These are phyloP conservation scores for Psophocarpus tetragonolobus DNA, from an alignment of 306 rosid species.

Conservation along the genomic window DNA sequence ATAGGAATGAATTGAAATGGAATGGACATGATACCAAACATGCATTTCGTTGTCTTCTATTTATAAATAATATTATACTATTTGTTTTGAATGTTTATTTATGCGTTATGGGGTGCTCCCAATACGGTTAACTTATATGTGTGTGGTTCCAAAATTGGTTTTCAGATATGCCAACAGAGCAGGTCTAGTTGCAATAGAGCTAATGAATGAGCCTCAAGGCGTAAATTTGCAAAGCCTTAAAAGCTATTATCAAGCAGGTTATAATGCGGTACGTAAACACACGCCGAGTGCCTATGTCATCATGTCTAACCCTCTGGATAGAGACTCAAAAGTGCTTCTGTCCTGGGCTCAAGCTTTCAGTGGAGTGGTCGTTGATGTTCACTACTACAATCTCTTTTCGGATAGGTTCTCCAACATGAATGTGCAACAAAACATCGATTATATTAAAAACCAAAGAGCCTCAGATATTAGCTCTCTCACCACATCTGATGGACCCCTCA, in stretches of 20 bases:
- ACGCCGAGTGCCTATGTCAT: slow-evolving; percentile 50
- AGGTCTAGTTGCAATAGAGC: slow-evolving; percentile 50
- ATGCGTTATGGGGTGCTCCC: not conserved
- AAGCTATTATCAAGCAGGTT: slow-evolving; percentile 48
- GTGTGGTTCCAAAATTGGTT: not conserved
- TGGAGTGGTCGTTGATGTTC: slow-evolving; percentile 55
- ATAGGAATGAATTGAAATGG: no score
- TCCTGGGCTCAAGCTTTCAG: slow-evolving; percentile 44
- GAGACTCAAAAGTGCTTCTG: slow-evolving; percentile 44
- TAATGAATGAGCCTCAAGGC: slow-evolving; percentile 64
- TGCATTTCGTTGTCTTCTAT: no score
- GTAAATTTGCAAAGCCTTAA: slow-evolving; percentile 47
- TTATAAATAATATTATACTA: not conserved
- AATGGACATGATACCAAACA: no score
- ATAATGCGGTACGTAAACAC: slow-evolving; percentile 54
- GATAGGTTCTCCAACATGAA: slow-evolving; percentile 41
- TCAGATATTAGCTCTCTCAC: slow-evolving; percentile 44
- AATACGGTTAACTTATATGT: not conserved
- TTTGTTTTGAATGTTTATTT: not conserved
- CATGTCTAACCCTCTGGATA: slow-evolving; percentile 51
- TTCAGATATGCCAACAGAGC: slow-evolving; percentile 47
- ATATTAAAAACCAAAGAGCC: slow-evolving; percentile 43
- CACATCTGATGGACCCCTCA: slow-evolving; percentile 55
- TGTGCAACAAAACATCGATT: slow-evolving; percentile 50
- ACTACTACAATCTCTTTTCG: slow-evolving; percentile 53